Evolutionary conservation across 306 rosid species (phyloP), one percentile per base, ranked within the genome.

Genomic region (Vigna mungo): DNA sequence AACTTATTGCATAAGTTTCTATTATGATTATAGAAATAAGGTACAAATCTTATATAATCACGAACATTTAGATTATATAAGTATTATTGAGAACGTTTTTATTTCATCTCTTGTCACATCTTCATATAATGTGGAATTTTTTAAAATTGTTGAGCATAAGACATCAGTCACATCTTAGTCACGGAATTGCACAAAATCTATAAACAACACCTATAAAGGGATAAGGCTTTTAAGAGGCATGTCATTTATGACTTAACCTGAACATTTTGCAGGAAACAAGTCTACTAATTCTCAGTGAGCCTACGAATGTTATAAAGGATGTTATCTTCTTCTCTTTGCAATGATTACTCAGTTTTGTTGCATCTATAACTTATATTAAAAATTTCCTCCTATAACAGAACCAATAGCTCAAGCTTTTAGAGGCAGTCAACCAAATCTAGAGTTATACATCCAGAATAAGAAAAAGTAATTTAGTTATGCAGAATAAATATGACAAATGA

Each of bases 291-390:
- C 32, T 58, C 80, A 59, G n/a, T 4, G 20, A 27, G 60, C 60
- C 69, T 18, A 67, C 49, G 59, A 13, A 23, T 60, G 39, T 75
- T 62, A 49, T 11, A 20, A 52, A 54, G 77, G 55, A 36, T 49
- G 47, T 53, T 62, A 21, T 68, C 56, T 74, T 65, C 69, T 34
- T 65, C 69, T 34, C 59, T 53, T 67, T 43, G 68, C 59, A 67
- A 60, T 48, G 32, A 71, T 56, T 58, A 47, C 67, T 48, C 37
- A 58, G 39, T 34, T 21, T 68, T 44, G 12, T 18, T 20, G 61
- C 56, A 64, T 49, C 68, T 36, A 23, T 4, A 30, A 56, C 27
- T 75, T 53, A n/a, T 56, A 25, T 11, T 68, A 21, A 75, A 59
- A 34, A 0, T 52, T 11, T 13, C 44, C 75, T 32, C n/a, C 49